A percentile compares a stretch with the other conserved stretches of the same genome.
Conservation (phyloP, 2,329 filamentous ascomycete genomes). For the Penicillium thymicola region DNA sequence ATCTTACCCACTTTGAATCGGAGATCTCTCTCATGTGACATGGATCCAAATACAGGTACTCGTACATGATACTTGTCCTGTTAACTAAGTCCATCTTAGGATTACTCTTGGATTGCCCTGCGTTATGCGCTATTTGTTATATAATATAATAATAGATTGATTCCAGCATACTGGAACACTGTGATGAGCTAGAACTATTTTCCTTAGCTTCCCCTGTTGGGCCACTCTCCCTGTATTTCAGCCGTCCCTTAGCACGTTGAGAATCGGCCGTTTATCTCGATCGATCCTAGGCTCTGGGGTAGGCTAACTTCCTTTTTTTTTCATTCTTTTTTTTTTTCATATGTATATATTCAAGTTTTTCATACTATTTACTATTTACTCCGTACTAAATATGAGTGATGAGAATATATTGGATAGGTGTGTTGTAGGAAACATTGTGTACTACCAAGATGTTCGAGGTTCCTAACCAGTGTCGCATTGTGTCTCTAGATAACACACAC, state of each 20-base stretch:
- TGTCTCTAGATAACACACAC: background rate
- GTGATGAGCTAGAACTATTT: background rate
- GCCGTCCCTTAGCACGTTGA: slow-evolving; percentile 5
- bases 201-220: background rate
- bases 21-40: slow-evolving; percentile 18
- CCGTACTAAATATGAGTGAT: background rate
- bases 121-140: background rate
- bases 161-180: background rate
- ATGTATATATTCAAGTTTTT: too few species aligned
- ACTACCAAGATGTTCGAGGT: background rate
- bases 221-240: background rate
- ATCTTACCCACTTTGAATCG: slow-evolving; percentile 11
- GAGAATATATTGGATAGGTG: background rate
- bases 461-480: slow-evolving; percentile 14
- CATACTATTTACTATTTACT: background rate
- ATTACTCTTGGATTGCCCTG: background rate
- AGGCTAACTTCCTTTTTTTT: background rate
- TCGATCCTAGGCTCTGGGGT: slow-evolving; percentile 1
- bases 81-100: background rate
- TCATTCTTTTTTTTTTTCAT: background rate
- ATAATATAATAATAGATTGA: background rate
- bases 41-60: background rate
- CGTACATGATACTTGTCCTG: background rate
- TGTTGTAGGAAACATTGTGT: background rate
- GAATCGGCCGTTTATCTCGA: slow-evolving; percentile 5